Percentiles rank a stretch among this genome's conserved stretches.
These are phyloP conservation scores for Fusarium setosum DNA, from an alignment of 2,329 filamentous ascomycete genomes.

Conservation along the genomic window DNA sequence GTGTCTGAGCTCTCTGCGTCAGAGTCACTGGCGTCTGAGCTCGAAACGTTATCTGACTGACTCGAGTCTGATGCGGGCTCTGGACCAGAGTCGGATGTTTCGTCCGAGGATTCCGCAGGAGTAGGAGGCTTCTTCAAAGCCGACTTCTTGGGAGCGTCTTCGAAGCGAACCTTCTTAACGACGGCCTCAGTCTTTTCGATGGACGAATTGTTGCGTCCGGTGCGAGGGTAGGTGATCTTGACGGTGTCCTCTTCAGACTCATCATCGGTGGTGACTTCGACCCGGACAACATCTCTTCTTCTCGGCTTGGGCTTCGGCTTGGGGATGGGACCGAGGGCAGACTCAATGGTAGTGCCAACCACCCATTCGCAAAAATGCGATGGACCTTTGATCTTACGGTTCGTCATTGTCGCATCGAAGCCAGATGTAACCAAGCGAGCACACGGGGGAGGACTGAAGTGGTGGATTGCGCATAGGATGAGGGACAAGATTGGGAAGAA, in stretches of 20 bases:
- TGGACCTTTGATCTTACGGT: slow-evolving; percentile 32
- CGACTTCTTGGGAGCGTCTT: slow-evolving; percentile 43
- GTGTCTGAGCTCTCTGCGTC: slow-evolving; percentile 32
- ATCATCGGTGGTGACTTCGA: slow-evolving; percentile 63
- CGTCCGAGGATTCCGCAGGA: slow-evolving; percentile 35
- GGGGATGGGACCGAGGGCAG: slow-evolving; percentile 42
- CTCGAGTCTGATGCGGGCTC: slow-evolving; percentile 37
- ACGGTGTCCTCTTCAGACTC: slow-evolving; percentile 62
- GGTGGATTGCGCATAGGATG: not conserved
- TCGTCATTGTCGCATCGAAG: slow-evolving; percentile 20
- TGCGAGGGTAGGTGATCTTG: slow-evolving; percentile 60
- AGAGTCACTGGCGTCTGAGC: slow-evolving; percentile 28
- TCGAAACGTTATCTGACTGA: slow-evolving; percentile 32
- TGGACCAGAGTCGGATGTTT: slow-evolving; percentile 31
- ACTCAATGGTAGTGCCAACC: slow-evolving; percentile 50
- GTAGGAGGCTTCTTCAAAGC: slow-evolving; percentile 36
- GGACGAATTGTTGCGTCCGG: slow-evolving; percentile 27
- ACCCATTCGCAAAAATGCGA: slow-evolving; percentile 55
- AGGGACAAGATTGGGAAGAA: slow-evolving; percentile 8
- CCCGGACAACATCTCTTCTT: slow-evolving; percentile 48
- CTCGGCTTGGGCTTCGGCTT: slow-evolving; percentile 37
- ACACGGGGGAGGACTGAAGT: not conserved
- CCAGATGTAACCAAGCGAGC: slow-evolving; percentile 9
- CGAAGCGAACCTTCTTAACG: slow-evolving; percentile 59
- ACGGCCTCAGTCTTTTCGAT: slow-evolving; percentile 18